These are phyloP conservation scores for Thymus mandschuricus DNA, from an alignment of 257 asterid genomes.

Conservation along the genomic window DNA sequence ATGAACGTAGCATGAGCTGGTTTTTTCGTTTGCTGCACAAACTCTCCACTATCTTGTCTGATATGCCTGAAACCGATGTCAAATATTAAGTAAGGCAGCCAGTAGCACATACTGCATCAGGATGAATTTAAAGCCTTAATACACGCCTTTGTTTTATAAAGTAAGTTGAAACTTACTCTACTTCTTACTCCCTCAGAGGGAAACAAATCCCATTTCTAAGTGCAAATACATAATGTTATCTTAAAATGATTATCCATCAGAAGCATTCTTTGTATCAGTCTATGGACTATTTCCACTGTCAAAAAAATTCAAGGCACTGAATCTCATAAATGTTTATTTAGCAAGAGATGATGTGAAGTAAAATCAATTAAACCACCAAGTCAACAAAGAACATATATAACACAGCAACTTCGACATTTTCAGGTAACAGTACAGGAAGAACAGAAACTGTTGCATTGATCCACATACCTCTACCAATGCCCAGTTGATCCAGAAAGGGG, in stretches of 20 bases:
- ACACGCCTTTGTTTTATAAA: neutral
- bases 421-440: constrained; percentile 14
- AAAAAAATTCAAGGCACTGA: constrained; percentile 2
- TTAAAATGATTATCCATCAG: neutral
- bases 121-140: neutral
- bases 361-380: constrained; percentile 15
- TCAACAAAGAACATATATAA: constrained; percentile 6
- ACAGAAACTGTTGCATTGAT: constrained; percentile 22
- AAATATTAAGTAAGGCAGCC: constrained; percentile 25
- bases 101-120: constrained; percentile 3
- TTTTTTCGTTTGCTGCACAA: constrained; percentile 82
- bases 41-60: constrained; percentile 93
- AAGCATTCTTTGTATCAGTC: neutral
- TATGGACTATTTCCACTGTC: constrained; percentile 3
- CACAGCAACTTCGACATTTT: constrained; percentile 12
- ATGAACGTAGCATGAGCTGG: constrained; percentile 64
- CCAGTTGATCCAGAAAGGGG: constrained; percentile 91
- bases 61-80: constrained; percentile 60
- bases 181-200: constrained; percentile 10
- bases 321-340: constrained; percentile 16
- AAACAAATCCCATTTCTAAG: constrained; percentile 18
- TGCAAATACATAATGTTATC: neutral
- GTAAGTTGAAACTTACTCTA: neutral
- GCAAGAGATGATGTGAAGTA: neutral
- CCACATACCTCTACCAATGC: constrained; percentile 74